Evolutionary conservation across 176 grass and related monocot genomes (phyloP).

Genomic region (Ananas comosus): DNA sequence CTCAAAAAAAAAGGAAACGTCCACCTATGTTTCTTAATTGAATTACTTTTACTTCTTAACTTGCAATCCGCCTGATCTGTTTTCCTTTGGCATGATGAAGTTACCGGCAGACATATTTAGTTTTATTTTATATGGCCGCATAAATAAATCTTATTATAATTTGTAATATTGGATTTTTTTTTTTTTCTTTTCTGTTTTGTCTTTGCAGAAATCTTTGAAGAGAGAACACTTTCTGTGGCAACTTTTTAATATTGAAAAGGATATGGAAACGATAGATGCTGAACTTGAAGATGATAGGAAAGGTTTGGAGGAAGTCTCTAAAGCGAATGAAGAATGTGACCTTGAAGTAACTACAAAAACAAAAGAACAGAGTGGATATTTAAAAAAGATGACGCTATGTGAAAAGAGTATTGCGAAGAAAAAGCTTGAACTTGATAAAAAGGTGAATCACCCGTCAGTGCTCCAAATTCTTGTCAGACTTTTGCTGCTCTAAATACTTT

Average conservation of each 20-base stretch:
- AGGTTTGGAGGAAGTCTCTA: constrained; percentile 49
- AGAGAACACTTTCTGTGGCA: constrained; percentile 85
- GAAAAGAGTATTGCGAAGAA: constrained; percentile 85
- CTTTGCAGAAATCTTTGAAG: constrained; percentile 65
- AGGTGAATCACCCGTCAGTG: constrained; percentile 29
- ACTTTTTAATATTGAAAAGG: constrained; percentile 78
- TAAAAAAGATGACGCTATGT: constrained; percentile 71
- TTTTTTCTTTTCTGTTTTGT: background rate
- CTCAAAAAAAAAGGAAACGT: too few relatives aligned
- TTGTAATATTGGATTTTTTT: background rate
- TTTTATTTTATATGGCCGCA: background rate
- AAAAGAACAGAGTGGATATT: constrained; percentile 81
- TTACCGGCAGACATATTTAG: background rate
- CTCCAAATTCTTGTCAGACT: too few relatives aligned
- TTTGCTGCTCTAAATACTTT: background rate
- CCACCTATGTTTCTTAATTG: too few relatives aligned
- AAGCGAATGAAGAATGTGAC: constrained; percentile 53
- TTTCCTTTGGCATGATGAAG: background rate
- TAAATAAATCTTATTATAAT: background rate
- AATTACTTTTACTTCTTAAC: too few relatives aligned
- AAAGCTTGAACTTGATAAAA: constrained; percentile 85
- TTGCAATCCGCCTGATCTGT: too few relatives aligned
- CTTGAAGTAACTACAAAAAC: constrained; percentile 58
- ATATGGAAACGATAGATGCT: constrained; percentile 52
- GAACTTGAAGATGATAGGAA: constrained; percentile 67